A percentile compares a stretch with the other conserved stretches of the same genome.
These are phyloP conservation scores for Termitomyces sp. DNA, from an alignment of 768 basidiomycete species.

Conservation along the genomic window DNA sequence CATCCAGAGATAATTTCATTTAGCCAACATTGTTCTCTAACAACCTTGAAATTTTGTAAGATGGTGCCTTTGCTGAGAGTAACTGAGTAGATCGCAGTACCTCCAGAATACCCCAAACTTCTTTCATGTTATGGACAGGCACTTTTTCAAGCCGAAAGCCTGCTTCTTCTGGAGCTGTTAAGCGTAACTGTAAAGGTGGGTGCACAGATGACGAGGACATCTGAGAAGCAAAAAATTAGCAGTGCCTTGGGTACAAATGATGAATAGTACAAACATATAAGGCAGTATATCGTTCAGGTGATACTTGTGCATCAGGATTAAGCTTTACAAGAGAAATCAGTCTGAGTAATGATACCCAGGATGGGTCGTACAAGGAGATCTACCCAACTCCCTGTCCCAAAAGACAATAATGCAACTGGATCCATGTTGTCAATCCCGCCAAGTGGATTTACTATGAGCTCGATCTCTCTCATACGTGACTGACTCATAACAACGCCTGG, in stretches of 20 bases:
- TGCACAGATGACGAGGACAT: conserved; percentile 61
- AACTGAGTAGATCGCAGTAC: conserved; percentile 28
- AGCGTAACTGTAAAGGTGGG: conserved; percentile 65
- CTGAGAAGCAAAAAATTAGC: conserved; percentile 29
- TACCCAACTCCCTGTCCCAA: conserved; percentile 58
- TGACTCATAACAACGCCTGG: conserved; percentile 72
- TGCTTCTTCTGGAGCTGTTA: conserved; percentile 69
- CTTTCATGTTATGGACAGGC: conserved; percentile 67
- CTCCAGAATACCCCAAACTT: conserved; percentile 76
- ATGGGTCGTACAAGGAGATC: conserved; percentile 50
- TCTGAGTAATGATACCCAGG: conserved; percentile 3
- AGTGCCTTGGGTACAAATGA: neutral
- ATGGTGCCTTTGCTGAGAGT: neutral
- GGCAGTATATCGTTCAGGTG: conserved; percentile 64
- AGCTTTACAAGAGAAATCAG: conserved; percentile 36
- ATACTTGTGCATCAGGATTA: conserved; percentile 41
- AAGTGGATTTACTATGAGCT: conserved; percentile 56
- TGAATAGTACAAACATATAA: conserved; percentile 52
- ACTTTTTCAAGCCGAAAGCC: conserved; percentile 72
- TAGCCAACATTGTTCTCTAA: conserved; percentile 81
- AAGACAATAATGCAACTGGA: conserved; percentile 39
- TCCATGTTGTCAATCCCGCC: conserved; percentile 42
- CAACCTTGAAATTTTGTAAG: conserved; percentile 42
- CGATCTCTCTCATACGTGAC: conserved; percentile 70
- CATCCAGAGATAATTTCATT: conserved; percentile 65